phyloP scores from a whole-genome alignment of 164 flowering plant species.

The Warburgia ugandensis region DNA sequence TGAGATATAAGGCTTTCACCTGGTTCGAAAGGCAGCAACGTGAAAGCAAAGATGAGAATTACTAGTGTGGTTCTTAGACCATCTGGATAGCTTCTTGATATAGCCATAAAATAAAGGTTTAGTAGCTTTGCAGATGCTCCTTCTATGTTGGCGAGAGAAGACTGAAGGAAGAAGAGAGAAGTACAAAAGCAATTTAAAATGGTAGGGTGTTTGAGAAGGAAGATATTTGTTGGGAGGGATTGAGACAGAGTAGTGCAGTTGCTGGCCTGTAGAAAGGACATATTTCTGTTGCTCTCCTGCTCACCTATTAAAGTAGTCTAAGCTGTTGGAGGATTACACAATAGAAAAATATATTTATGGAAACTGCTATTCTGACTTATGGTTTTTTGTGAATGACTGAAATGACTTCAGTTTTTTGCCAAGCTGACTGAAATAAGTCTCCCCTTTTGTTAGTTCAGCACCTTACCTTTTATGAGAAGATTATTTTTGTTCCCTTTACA shows the following conservation, averaged over 20 bases:
- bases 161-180: neutral
- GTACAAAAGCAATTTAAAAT: neutral
- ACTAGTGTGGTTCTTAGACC: constrained; percentile 10
- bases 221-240: neutral
- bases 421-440: too few relatives aligned
- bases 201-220: neutral
- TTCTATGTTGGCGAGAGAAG: neutral
- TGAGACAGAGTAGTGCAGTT: constrained; percentile 15
- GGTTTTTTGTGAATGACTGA: constrained; percentile 14
- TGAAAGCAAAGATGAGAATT: constrained; percentile 23
- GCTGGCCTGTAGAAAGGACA: constrained; percentile 26
- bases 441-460: too few relatives aligned
- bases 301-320: constrained; percentile 12
- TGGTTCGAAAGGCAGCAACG: constrained; percentile 23
- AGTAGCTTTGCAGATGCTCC: neutral
- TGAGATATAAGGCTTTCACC: constrained; percentile 16
- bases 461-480: too few relatives aligned
- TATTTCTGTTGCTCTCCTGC: constrained; percentile 9
- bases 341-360: constrained; percentile 11
- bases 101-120: constrained; percentile 31
- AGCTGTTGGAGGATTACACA: neutral
- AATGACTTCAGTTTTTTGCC: constrained; percentile 5
- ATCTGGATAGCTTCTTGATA: constrained; percentile 15
- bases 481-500: too few relatives aligned
- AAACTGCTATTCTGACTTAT: constrained; percentile 16